These are phyloP conservation scores for Debaryomyces singareniensis DNA, from an alignment of 1,139 yeast species.

Conservation along the genomic window DNA sequence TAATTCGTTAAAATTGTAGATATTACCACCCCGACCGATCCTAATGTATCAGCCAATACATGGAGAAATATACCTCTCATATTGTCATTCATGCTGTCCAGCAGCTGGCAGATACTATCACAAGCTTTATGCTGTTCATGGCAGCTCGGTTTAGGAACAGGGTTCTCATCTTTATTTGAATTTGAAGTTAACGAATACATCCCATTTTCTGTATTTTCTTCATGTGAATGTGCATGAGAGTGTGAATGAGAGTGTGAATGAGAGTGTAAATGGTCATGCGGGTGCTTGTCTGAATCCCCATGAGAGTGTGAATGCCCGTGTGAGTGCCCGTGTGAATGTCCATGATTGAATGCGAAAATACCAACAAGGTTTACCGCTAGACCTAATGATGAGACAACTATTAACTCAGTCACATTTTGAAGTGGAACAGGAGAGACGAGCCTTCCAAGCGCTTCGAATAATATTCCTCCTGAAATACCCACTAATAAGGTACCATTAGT, in stretches of 20 bases:
- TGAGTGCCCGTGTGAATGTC: constrained; percentile 32
- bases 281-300: constrained; percentile 19
- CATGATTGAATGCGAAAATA: constrained; percentile 89
- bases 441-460: constrained; percentile 81
- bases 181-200: neutral
- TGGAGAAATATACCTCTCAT: constrained; percentile 94
- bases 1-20: constrained; percentile 67
- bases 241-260: constrained; percentile 8
- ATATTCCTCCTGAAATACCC: constrained; percentile 84
- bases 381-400: constrained; percentile 81
- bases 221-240: constrained; percentile 16
- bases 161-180: constrained; percentile 1
- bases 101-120: neutral
- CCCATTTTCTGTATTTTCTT: constrained; percentile 21
- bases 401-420: constrained; percentile 77
- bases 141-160: constrained; percentile 2
- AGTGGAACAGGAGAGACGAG: constrained; percentile 69
- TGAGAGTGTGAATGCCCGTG: constrained; percentile 35
- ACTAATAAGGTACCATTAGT: constrained; percentile 85
- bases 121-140: constrained; percentile 7
- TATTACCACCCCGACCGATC: constrained; percentile 91
- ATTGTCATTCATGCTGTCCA: constrained; percentile 56
- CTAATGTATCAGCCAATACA: constrained; percentile 89
- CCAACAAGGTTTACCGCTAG: constrained; percentile 86
- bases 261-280: constrained; percentile 9